Conservation (phyloP, 1,139 yeast genomes). For the Candida gigantensis region DNA sequence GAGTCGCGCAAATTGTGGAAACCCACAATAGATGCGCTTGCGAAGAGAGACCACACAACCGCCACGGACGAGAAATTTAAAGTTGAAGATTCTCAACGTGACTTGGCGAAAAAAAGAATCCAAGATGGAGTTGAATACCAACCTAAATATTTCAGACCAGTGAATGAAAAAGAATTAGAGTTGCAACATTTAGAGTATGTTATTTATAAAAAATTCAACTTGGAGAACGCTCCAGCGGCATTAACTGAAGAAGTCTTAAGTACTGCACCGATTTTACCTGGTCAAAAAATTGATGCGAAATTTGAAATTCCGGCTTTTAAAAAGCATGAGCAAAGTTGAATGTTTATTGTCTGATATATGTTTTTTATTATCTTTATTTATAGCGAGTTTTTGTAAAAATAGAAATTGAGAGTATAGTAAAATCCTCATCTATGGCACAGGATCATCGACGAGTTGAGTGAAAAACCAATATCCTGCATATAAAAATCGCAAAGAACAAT, state of each 20-base stretch:
- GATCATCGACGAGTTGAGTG: background rate
- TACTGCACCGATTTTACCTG: constrained; percentile 76
- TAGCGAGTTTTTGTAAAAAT: background rate
- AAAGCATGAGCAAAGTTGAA: constrained; percentile 27
- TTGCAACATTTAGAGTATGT: constrained; percentile 56
- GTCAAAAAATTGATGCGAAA: constrained; percentile 62
- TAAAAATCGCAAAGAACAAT: background rate
- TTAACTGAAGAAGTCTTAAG: constrained; percentile 58
- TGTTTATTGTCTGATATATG: background rate
- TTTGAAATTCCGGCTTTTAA: constrained; percentile 70
- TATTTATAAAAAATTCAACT: constrained; percentile 55
- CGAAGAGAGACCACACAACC: constrained; percentile 67
- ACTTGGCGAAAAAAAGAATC: constrained; percentile 65
- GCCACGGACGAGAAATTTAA: constrained; percentile 89
- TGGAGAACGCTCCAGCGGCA: constrained; percentile 45
- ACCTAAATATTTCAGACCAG: constrained; percentile 68
- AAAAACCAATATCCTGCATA: background rate
- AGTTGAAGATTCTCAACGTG: constrained; percentile 83
- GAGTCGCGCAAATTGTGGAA: constrained; percentile 88
- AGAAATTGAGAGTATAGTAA: background rate
- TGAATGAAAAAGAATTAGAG: constrained; percentile 20
- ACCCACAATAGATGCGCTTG: constrained; percentile 75
- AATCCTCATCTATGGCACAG: no score
- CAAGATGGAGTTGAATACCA: constrained; percentile 81
- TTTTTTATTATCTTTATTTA: background rate